These are phyloP conservation scores for Aspergillus taichungensis DNA, from an alignment of 495 filamentous ascomycete genomes.

Conservation along the genomic window DNA sequence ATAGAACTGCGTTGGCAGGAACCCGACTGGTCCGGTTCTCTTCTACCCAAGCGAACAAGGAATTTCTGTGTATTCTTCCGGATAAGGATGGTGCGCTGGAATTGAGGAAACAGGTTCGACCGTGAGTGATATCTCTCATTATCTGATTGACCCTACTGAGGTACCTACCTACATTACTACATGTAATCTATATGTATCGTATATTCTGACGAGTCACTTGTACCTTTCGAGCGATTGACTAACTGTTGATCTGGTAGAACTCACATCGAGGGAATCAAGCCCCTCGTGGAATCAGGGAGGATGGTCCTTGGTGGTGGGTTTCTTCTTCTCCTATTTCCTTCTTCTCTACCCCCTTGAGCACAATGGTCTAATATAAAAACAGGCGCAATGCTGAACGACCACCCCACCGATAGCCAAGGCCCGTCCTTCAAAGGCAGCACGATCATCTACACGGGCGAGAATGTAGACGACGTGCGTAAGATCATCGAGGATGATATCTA, in stretches of 20 bases:
- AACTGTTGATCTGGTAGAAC: neutral
- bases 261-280: slow-evolving; percentile 13
- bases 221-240: too few relatives aligned
- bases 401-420: slow-evolving; percentile 46
- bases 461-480: slow-evolving; percentile 57
- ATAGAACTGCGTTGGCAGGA: too few relatives aligned
- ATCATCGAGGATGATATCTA: slow-evolving; percentile 62
- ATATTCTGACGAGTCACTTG: too few relatives aligned
- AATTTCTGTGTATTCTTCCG: slow-evolving; percentile 17
- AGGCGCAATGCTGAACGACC: slow-evolving; percentile 55
- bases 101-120: slow-evolving; percentile 8
- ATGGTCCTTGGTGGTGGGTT: slow-evolving; percentile 18
- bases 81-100: slow-evolving; percentile 10
- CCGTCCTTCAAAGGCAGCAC: slow-evolving; percentile 56
- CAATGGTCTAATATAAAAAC: neutral
- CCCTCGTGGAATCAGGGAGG: slow-evolving; percentile 12
- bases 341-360: neutral
- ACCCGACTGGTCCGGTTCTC: too few relatives aligned
- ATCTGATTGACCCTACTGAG: neutral
- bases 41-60: neutral
- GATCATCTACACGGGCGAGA: slow-evolving; percentile 50
- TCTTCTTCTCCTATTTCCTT: neutral
- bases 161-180: neutral
- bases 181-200: too few relatives aligned
- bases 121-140: neutral